Percentiles rank a stretch among this genome's conserved stretches.
Evolutionary conservation across 352 stramenopile genomes (phyloP).

Genomic region (Phytophthora megakarya): DNA sequence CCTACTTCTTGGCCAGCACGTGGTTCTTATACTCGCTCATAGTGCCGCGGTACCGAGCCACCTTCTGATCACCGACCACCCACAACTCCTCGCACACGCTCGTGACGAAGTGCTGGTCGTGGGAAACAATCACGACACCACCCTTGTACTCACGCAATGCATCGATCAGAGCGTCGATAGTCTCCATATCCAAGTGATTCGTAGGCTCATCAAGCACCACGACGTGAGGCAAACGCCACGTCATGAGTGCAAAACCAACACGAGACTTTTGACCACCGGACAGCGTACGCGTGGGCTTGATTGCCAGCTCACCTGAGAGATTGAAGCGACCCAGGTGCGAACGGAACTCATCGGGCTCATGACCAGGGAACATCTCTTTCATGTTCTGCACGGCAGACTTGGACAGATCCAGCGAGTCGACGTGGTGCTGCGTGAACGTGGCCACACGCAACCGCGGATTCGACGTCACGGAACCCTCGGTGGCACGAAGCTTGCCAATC

Average conservation of each 20-base stretch:
- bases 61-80: conserved; percentile 84
- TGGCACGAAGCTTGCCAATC: conserved; percentile 92
- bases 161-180: conserved; percentile 93
- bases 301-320: conserved; percentile 94
- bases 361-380: conserved; percentile 89
- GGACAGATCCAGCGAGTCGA: conserved; percentile 94
- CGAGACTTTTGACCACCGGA: conserved; percentile 96
- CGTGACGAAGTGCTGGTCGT: conserved; percentile 98
- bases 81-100: conserved; percentile 95
- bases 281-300: conserved; percentile 94
- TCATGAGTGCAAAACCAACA: conserved; percentile 95
- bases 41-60: conserved; percentile 73
- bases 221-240: conserved; percentile 95
- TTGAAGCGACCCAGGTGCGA: conserved; percentile 96
- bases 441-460: conserved; percentile 93
- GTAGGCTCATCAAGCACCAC: conserved; percentile 97
- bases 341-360: conserved; percentile 90
- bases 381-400: conserved; percentile 91
- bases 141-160: conserved; percentile 96
- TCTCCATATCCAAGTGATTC: conserved; percentile 96
- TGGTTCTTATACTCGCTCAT: conserved; percentile 86
- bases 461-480: conserved; percentile 84
- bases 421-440: conserved; percentile 97
- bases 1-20: conserved; percentile 64
- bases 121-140: conserved; percentile 96